phyloP scores from a whole-genome alignment of 164 flowering plant species.

The Cinnamomum chago region DNA sequence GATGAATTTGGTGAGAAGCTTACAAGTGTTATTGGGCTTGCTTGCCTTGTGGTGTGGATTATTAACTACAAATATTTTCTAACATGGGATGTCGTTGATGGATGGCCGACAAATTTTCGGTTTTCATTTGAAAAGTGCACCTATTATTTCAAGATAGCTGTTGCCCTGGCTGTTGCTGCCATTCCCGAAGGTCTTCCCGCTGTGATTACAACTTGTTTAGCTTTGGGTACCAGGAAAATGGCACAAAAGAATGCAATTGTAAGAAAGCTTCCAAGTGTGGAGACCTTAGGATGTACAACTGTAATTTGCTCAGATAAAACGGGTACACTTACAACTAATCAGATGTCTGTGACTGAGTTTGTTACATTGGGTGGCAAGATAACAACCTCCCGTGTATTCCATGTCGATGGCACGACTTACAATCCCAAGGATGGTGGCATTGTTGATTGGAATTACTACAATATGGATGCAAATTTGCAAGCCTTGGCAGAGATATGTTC shows the following conservation, averaged over 20 bases:
- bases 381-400: slow-evolving; percentile 47
- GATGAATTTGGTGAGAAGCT: slow-evolving; percentile 85
- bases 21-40: slow-evolving; percentile 68
- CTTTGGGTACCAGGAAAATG: slow-evolving; percentile 88
- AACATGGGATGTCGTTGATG: slow-evolving; percentile 63
- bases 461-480: slow-evolving; percentile 79
- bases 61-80: slow-evolving; percentile 83
- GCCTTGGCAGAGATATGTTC: slow-evolving; percentile 84
- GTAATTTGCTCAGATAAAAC: slow-evolving; percentile 95
- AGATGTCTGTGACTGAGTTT: slow-evolving; percentile 81
- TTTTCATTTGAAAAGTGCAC: slow-evolving; percentile 91
- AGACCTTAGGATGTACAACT: slow-evolving; percentile 90
- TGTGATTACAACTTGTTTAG: slow-evolving; percentile 86
- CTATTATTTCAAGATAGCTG: slow-evolving; percentile 85
- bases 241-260: slow-evolving; percentile 93
- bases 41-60: slow-evolving; percentile 76
- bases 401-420: slow-evolving; percentile 82
- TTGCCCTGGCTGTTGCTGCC: slow-evolving; percentile 93
- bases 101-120: slow-evolving; percentile 63
- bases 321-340: slow-evolving; percentile 88
- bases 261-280: slow-evolving; percentile 86
- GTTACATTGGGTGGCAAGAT: slow-evolving; percentile 75
- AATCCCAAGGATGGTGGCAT: slow-evolving; percentile 91
- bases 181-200: slow-evolving; percentile 98
- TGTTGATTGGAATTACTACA: slow-evolving; percentile 72